A percentile compares a stretch with the other conserved stretches of the same genome.
Conservation (phyloP, 2,329 filamentous ascomycete species). For the Cytospora chrysosperma region DNA sequence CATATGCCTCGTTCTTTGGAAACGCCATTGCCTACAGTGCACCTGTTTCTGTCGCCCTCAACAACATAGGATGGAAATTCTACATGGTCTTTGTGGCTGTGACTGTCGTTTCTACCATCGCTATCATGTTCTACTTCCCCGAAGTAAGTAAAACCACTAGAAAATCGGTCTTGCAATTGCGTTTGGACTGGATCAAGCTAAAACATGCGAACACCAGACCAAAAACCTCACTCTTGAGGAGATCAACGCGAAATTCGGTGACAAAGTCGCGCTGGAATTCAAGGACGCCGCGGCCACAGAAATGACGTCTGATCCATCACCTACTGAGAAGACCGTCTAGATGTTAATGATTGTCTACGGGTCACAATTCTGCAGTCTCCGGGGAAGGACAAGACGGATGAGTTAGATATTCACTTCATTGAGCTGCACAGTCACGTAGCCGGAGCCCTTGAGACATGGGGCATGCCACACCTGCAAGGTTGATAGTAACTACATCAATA, state of each 20-base stretch:
- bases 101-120: conserved; percentile 28
- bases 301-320: not conserved
- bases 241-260: conserved; percentile 33
- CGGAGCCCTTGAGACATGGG: too few relatives aligned
- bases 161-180: not conserved
- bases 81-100: conserved; percentile 33
- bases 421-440: too few relatives aligned
- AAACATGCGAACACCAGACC: conserved; percentile 25
- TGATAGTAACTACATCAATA: too few relatives aligned
- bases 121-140: conserved; percentile 30
- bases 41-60: conserved; percentile 25
- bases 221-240: conserved; percentile 34
- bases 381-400: not conserved
- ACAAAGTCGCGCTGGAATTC: conserved; percentile 26
- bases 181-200: not conserved
- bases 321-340: not conserved
- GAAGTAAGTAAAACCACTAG: conserved; percentile 6
- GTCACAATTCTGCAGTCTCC: not conserved
- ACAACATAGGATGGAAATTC: conserved; percentile 34
- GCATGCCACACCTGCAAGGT: too few relatives aligned
- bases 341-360: not conserved
- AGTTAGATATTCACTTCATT: not conserved
- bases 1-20: conserved; percentile 30
- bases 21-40: conserved; percentile 27
- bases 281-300: not conserved